Evolutionary conservation across 768 basidiomycete species (phyloP).

Genomic region (Macrolepiota fuliginosa): DNA sequence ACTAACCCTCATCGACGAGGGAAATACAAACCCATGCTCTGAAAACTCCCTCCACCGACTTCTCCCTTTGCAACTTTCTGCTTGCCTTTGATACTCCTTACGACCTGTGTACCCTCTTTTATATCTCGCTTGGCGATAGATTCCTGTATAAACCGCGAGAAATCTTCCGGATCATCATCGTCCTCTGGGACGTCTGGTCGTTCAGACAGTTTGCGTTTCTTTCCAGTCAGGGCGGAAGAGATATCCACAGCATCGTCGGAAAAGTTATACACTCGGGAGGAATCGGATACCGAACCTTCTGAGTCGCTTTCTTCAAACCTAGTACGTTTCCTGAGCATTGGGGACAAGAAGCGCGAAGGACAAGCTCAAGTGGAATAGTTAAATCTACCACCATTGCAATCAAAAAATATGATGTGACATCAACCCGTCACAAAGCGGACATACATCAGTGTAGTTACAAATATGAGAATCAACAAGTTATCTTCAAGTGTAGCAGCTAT

Average conservation of each 20-base stretch:
- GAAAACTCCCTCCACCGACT: constrained; percentile 92
- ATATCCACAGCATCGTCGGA: constrained; percentile 50
- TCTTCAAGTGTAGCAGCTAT: no score
- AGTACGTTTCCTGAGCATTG: constrained; percentile 15
- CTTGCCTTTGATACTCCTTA: constrained; percentile 79
- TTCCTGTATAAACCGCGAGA: constrained; percentile 62
- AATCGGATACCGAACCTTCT: constrained; percentile 6
- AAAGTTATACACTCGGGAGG: background rate
- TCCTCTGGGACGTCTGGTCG: constrained; percentile 23
- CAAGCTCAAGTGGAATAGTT: background rate
- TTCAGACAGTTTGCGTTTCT: constrained; percentile 30
- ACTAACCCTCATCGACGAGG: background rate
- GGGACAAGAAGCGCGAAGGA: background rate
- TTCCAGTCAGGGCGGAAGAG: constrained; percentile 55
- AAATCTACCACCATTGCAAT: background rate
- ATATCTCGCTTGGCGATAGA: constrained; percentile 72
- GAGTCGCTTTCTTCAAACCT: constrained; percentile 11
- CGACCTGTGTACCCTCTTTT: constrained; percentile 69
- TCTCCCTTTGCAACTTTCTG: constrained; percentile 69
- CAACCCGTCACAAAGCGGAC: background rate
- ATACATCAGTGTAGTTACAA: background rate
- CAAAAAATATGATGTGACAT: constrained; percentile 8
- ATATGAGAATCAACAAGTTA: no score
- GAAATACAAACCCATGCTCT: constrained; percentile 82
- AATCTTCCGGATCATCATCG: constrained; percentile 56